phyloP scores from a whole-genome alignment of 805 yeast genomes.

The Metschnikowia lochheadii region DNA sequence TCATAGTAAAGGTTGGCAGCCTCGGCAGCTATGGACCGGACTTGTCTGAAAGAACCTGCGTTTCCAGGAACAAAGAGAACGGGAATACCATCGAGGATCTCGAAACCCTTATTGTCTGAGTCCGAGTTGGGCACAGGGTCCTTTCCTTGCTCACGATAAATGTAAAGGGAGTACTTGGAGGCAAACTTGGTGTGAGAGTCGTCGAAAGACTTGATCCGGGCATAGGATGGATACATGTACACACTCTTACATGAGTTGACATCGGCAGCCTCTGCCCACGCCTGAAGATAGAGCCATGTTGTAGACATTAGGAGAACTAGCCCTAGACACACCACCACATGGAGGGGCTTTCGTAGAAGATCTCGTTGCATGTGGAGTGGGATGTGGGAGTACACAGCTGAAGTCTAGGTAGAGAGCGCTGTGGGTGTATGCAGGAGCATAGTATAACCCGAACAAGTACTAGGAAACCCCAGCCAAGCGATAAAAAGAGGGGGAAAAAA shows the following conservation, averaged over 20 bases:
- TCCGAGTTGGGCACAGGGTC: conserved; percentile 55
- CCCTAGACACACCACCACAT: conserved; percentile 12
- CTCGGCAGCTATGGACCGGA: conserved; percentile 85
- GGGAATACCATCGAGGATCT: conserved; percentile 65
- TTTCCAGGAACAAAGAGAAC: conserved; percentile 94
- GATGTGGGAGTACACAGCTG: background rate
- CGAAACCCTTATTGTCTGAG: conserved; percentile 25
- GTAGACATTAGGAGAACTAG: conserved; percentile 9
- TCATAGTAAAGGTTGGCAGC: conserved; percentile 54
- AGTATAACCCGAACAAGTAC: background rate
- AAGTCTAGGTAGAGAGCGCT: background rate
- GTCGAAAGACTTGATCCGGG: conserved; percentile 70
- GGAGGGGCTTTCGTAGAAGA: conserved; percentile 15
- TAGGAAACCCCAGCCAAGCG: too few relatives aligned
- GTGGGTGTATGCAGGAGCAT: background rate
- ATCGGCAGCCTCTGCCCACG: conserved; percentile 27
- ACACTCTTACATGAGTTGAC: conserved; percentile 55
- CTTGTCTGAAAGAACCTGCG: conserved; percentile 92
- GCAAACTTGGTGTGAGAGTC: conserved; percentile 65
- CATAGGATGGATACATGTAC: conserved; percentile 82
- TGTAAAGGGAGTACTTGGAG: conserved; percentile 74
- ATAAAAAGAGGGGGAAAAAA: too few relatives aligned
- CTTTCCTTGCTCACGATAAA: conserved; percentile 79
- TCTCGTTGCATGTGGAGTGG: conserved; percentile 10
- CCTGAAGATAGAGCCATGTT: conserved; percentile 9